These are phyloP conservation scores for Blastobotrys niveus DNA, from an alignment of 1,139 yeast species.

Conservation along the genomic window DNA sequence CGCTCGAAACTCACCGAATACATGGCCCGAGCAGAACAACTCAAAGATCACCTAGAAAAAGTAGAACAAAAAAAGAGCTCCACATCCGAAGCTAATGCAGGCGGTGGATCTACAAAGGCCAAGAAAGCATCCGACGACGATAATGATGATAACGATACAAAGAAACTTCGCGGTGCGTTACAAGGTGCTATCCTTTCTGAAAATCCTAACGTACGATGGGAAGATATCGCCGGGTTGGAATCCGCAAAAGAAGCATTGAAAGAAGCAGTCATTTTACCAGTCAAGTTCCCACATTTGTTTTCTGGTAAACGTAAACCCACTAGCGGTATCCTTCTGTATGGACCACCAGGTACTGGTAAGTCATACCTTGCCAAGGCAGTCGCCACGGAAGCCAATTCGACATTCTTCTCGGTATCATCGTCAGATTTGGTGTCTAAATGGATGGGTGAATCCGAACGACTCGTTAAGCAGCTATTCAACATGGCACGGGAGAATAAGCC, in stretches of 20 bases:
- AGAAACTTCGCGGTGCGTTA: constrained; percentile 83
- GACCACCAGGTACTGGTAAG: constrained; percentile 99
- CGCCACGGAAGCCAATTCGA: constrained; percentile 96
- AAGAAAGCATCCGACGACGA: constrained; percentile 46
- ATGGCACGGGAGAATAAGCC: constrained; percentile 98
- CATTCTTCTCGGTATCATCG: constrained; percentile 91
- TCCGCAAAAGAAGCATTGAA: constrained; percentile 93
- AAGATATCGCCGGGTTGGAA: constrained; percentile 93
- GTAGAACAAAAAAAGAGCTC: constrained; percentile 39
- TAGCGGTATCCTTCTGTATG: constrained; percentile 84
- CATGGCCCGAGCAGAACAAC: constrained; percentile 85
- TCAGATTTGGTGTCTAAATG: constrained; percentile 93
- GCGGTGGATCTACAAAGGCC: constrained; percentile 52
- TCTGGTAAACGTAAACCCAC: constrained; percentile 93
- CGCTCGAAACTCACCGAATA: constrained; percentile 88
- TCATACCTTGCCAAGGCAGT: constrained; percentile 96
- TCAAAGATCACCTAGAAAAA: constrained; percentile 82
- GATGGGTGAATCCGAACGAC: constrained; percentile 98
- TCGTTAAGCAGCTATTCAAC: constrained; percentile 86
- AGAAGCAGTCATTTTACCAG: constrained; percentile 95
- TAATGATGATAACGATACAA: constrained; percentile 77
- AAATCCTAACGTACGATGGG: constrained; percentile 91
- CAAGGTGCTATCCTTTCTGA: constrained; percentile 90
- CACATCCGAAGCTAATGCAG: constrained; percentile 45
- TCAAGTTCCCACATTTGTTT: constrained; percentile 88